Evolutionary conservation across 2,329 filamentous ascomycete species (phyloP).

Genomic region (Apiospora sp.): DNA sequence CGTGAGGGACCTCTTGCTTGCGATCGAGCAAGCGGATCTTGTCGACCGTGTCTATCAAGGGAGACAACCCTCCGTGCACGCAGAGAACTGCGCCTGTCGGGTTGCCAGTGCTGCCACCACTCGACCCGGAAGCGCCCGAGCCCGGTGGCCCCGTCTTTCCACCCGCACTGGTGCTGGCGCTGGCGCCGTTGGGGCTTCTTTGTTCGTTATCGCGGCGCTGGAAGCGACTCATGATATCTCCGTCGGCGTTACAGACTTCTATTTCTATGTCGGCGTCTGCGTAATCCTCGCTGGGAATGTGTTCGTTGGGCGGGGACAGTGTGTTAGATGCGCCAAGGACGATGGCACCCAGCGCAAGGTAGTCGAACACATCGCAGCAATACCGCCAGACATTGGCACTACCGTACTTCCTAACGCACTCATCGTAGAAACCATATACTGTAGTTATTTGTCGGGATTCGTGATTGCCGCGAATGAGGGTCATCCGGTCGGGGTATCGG

Average conservation of each 20-base stretch:
- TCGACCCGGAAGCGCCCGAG: constrained; percentile 77
- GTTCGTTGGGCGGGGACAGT: constrained; percentile 58
- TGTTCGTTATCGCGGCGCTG: constrained; percentile 53
- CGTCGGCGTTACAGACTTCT: constrained; percentile 87
- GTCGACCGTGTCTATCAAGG: constrained; percentile 90
- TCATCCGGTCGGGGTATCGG: constrained; percentile 96
- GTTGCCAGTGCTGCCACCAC: constrained; percentile 69
- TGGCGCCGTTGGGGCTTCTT: constrained; percentile 41
- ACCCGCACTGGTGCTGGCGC: constrained; percentile 41
- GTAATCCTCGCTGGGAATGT: constrained; percentile 54
- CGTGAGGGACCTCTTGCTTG: constrained; percentile 97
- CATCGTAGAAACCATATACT: constrained; percentile 99
- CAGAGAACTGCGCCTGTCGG: constrained; percentile 87
- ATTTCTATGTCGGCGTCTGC: constrained; percentile 83
- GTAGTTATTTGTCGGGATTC: constrained; percentile 99
- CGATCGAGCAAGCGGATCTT: constrained; percentile 94
- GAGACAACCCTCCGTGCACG: constrained; percentile 92
- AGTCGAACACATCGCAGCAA: constrained; percentile 98
- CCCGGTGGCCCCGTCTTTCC: constrained; percentile 76
- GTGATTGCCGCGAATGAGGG: constrained; percentile 98
- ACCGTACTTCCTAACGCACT: constrained; percentile 98
- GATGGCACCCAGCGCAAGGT: constrained; percentile 88
- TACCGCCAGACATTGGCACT: constrained; percentile 99
- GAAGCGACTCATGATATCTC: constrained; percentile 79
- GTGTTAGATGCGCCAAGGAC: constrained; percentile 84